Conservation (phyloP, 257 asterid genomes). For the Solanum gandarillasii region DNA sequence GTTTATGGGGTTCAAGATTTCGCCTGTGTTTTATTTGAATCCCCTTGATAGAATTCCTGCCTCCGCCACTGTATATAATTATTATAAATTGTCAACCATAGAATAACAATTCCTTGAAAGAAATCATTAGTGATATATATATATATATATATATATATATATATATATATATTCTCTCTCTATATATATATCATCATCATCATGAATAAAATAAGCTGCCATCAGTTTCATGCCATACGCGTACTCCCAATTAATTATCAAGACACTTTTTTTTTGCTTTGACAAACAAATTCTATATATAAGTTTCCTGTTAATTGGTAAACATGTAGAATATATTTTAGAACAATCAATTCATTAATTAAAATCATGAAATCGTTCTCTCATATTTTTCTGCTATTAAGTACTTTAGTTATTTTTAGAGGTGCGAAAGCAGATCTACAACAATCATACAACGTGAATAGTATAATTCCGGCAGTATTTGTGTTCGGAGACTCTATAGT, state of each 20-base stretch:
- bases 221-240: neutral
- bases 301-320: neutral
- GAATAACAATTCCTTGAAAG: neutral
- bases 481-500: constrained; percentile 51
- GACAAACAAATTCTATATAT: neutral
- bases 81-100: neutral
- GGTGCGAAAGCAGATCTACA: neutral
- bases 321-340: neutral
- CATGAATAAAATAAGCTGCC: neutral
- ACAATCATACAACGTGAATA: constrained; percentile 7
- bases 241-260: neutral
- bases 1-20: too few relatives aligned
- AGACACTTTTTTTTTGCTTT: neutral
- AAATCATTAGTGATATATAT: too few relatives aligned
- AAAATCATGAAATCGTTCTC: neutral
- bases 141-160: too few relatives aligned
- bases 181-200: too few relatives aligned
- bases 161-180: too few relatives aligned
- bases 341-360: neutral
- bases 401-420: neutral
- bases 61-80: too few relatives aligned
- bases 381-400: neutral
- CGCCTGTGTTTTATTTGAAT: too few relatives aligned
- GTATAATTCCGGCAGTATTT: constrained; percentile 28
- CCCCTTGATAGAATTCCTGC: too few relatives aligned